Evolutionary conservation across 2,329 filamentous ascomycete genomes (phyloP).

Genomic region (Trichoderma simmonsii): DNA sequence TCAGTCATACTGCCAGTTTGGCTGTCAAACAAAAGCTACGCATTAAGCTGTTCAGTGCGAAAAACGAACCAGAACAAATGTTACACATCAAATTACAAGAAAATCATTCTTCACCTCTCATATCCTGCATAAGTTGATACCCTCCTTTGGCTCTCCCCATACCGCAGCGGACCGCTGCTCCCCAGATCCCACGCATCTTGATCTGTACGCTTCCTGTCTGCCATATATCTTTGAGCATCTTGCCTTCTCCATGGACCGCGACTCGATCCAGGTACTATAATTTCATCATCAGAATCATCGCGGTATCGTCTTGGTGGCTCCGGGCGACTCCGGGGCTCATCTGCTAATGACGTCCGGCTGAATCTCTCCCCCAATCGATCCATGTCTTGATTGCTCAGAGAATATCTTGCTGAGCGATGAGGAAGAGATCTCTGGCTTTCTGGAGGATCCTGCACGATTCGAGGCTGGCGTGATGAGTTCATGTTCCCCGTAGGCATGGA

Average conservation of each 20-base stretch:
- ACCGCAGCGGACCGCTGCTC: not conserved
- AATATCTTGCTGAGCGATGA: not conserved
- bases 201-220: not conserved
- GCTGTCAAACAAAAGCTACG: not conserved
- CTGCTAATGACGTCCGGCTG: not conserved
- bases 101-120: not conserved
- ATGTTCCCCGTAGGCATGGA: not conserved
- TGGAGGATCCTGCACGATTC: not conserved
- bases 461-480: not conserved
- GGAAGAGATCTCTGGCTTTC: not conserved
- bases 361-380: not conserved
- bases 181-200: slow-evolving; percentile 3
- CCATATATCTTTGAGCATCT: slow-evolving; percentile 7
- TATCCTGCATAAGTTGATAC: not conserved
- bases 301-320: not conserved
- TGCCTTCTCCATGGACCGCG: not conserved
- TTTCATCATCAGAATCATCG: not conserved
- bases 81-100: not conserved
- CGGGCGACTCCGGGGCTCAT: not conserved
- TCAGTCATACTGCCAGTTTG: not conserved
- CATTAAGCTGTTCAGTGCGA: too few relatives aligned
- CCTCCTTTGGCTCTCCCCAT: not conserved
- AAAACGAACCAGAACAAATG: not conserved
- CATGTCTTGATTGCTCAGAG: not conserved
- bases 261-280: not conserved